Evolutionary conservation across 345 rosid species (phyloP).

Genomic region (Eucalyptus leucophloia): DNA sequence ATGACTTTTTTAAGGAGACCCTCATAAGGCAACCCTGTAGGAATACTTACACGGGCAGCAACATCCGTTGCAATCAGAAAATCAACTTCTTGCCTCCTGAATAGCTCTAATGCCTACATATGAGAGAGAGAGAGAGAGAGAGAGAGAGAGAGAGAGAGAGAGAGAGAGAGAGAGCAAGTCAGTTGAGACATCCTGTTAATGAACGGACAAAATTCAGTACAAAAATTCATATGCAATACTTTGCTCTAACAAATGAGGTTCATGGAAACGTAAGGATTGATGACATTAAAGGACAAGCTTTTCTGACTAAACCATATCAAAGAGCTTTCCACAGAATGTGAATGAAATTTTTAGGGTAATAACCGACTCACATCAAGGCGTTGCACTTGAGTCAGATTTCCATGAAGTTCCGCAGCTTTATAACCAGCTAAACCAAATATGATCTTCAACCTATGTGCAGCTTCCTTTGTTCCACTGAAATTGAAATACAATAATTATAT

Average conservation of each 20-base stretch:
- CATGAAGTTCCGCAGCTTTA: constrained; percentile 96
- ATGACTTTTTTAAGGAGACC: neutral
- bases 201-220: neutral
- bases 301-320: neutral
- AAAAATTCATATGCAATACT: neutral
- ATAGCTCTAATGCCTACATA: constrained; percentile 76
- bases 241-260: neutral
- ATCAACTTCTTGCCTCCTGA: constrained; percentile 88
- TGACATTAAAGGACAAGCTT: neutral
- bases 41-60: constrained; percentile 82
- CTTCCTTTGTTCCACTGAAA: constrained; percentile 89
- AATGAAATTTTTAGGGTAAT: neutral
- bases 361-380: constrained; percentile 78
- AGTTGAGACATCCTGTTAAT: neutral
- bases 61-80: constrained; percentile 94
- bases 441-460: constrained; percentile 95
- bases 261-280: neutral
- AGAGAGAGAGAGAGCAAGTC: neutral
- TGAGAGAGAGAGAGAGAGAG: neutral
- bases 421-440: constrained; percentile 76
- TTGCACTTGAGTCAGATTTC: constrained; percentile 94
- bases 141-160: neutral
- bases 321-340: neutral
- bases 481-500: neutral
- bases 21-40: neutral